Conservation (phyloP, 2,329 filamentous ascomycete genomes). For the Pseudogymnoascus sp. region DNA sequence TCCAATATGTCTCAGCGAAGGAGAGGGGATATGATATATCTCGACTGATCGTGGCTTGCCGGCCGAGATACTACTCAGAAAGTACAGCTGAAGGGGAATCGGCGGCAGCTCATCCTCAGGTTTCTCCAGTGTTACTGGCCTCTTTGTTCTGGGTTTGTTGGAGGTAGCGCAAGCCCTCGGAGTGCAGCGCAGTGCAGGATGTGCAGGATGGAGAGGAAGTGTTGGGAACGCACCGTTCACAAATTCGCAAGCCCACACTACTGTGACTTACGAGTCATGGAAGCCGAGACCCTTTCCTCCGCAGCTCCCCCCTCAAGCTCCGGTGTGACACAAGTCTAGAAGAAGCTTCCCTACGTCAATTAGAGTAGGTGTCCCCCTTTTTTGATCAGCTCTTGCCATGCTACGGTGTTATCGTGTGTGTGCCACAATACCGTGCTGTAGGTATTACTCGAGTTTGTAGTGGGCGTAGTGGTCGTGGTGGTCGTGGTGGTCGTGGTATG, state of each 20-base stretch:
- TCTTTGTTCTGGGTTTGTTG: background rate
- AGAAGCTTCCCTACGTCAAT: slow-evolving; percentile 5
- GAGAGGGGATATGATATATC: background rate
- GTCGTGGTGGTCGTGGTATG: background rate
- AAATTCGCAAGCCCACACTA: background rate
- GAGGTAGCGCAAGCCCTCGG: background rate
- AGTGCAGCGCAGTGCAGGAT: background rate
- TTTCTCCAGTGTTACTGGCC: background rate
- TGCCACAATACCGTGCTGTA: slow-evolving; percentile 1
- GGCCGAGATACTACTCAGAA: background rate
- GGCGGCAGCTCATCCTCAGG: background rate
- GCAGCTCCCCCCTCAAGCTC: background rate
- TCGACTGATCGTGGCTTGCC: background rate
- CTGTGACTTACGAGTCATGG: background rate
- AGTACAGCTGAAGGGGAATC: background rate
- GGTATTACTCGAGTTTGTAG: background rate
- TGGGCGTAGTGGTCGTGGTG: background rate
- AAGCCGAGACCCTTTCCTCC: slow-evolving; percentile 4
- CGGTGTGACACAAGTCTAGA: slow-evolving; percentile 4
- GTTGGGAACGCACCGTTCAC: background rate
- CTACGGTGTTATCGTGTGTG: background rate
- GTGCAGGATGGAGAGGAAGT: background rate
- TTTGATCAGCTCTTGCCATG: background rate
- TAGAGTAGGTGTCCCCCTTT: background rate
- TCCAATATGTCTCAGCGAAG: background rate